Percentiles rank a stretch among this genome's conserved stretches.
phyloP scores from a whole-genome alignment of 176 grass and related monocot species.

The Juncus inflexus region DNA sequence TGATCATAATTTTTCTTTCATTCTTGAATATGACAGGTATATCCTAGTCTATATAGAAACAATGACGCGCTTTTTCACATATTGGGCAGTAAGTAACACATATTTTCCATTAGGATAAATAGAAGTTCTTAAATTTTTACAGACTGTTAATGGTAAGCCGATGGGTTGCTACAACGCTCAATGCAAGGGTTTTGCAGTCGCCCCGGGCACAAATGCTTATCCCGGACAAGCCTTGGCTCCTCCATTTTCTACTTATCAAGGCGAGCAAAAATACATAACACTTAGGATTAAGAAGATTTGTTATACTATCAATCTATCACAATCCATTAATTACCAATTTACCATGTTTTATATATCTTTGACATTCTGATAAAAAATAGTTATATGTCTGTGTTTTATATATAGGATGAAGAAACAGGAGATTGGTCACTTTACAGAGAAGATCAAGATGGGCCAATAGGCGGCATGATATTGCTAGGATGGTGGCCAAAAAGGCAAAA shows the following conservation, averaged over 20 bases:
- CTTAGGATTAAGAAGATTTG: conserved; percentile 6
- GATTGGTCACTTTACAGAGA: conserved; percentile 41
- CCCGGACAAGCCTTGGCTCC: conserved; percentile 26
- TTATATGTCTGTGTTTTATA: background rate
- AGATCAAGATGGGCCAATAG: background rate
- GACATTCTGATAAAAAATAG: background rate
- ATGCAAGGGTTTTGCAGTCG: conserved; percentile 24
- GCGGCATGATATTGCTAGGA: conserved; percentile 11
- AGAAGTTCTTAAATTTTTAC: background rate
- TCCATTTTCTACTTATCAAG: conserved; percentile 13
- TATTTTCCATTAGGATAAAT: too few species aligned
- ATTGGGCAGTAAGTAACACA: conserved; percentile 23
- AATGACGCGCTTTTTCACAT: conserved; percentile 36
- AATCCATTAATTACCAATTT: background rate
- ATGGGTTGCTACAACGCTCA: conserved; percentile 20
- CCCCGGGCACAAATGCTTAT: background rate
- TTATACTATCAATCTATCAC: background rate
- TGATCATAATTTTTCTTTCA: background rate
- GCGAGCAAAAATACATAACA: background rate
- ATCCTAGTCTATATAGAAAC: conserved; percentile 12
- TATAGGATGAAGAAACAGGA: conserved; percentile 31
- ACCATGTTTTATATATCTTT: background rate
- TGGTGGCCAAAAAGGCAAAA: conserved; percentile 11
- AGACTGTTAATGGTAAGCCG: background rate
- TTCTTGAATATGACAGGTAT: conserved; percentile 10